A percentile compares a stretch with the other conserved stretches of the same genome.
phyloP scores from a whole-genome alignment of 495 filamentous ascomycete genomes.

The Cairneyella variabilis region DNA sequence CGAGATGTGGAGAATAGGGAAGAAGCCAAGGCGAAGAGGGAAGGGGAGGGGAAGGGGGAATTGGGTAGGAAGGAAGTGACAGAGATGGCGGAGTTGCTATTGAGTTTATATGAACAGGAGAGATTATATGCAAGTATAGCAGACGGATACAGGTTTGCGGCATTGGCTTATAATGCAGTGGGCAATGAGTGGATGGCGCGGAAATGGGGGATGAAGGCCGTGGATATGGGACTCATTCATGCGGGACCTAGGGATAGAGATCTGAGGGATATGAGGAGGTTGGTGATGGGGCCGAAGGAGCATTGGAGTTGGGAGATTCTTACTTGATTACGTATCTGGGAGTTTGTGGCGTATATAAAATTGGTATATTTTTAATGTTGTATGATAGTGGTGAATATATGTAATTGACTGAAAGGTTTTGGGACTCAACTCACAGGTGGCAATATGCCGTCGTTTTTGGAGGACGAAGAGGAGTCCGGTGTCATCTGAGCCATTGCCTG shows the following conservation, averaged over 20 bases:
- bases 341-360: neutral
- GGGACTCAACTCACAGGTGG: too few species aligned
- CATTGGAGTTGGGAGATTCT: slow-evolving; percentile 32
- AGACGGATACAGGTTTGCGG: slow-evolving; percentile 26
- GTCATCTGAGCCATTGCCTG: too few species aligned
- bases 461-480: too few species aligned
- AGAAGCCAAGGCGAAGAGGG: neutral
- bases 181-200: slow-evolving; percentile 21
- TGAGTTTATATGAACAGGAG: slow-evolving; percentile 27
- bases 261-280: slow-evolving; percentile 29
- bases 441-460: too few species aligned
- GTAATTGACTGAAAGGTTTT: too few species aligned
- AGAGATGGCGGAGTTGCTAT: slow-evolving; percentile 24
- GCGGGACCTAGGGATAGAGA: slow-evolving; percentile 30
- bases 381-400: neutral
- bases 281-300: slow-evolving; percentile 28
- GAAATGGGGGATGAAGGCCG: slow-evolving; percentile 23
- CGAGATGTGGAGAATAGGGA: neutral
- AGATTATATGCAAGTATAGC: slow-evolving; percentile 27
- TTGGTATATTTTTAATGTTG: neutral
- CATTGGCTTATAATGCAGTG: slow-evolving; percentile 25
- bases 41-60: too few species aligned
- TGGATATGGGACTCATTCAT: slow-evolving; percentile 26
- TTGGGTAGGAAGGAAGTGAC: slow-evolving; percentile 2
- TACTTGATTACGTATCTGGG: neutral